Evolutionary conservation across 2,329 filamentous ascomycete genomes (phyloP).

Genomic region (Torrubiella hemipterigena): DNA sequence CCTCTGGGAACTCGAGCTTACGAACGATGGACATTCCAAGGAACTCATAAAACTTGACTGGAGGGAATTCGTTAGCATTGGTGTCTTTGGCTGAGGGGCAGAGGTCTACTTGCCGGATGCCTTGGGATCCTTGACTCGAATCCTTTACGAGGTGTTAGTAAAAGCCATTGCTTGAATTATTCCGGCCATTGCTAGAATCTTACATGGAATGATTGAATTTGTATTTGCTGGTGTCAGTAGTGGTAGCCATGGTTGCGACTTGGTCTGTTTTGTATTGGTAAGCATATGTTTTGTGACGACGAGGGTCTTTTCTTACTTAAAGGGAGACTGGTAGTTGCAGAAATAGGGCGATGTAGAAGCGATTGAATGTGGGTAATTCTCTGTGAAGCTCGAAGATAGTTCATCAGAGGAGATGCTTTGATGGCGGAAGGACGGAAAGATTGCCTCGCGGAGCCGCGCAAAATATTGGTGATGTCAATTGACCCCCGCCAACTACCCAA

Average conservation of each 20-base stretch:
- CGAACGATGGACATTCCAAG: conserved; percentile 78
- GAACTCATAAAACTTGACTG: conserved; percentile 87
- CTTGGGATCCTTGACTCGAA: conserved; percentile 90
- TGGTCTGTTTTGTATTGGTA: background rate
- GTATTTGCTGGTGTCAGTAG: conserved; percentile 66
- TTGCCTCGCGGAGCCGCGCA: too few species aligned
- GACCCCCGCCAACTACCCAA: too few species aligned
- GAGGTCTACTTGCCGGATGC: conserved; percentile 43
- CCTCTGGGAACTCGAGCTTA: conserved; percentile 70
- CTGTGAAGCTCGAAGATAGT: conserved; percentile 4
- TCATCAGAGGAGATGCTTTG: conserved; percentile 6
- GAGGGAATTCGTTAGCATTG: conserved; percentile 4
- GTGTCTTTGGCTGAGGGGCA: background rate
- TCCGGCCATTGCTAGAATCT: too few species aligned
- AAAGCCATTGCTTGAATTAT: background rate
- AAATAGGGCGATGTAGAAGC: background rate
- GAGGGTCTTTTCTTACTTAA: background rate
- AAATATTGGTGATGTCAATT: too few species aligned
- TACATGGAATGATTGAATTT: conserved; percentile 85
- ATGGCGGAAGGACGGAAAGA: conserved; percentile 3
- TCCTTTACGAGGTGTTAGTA: conserved; percentile 37
- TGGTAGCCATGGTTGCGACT: conserved; percentile 47
- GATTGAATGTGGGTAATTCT: conserved; percentile 2
- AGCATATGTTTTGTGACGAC: background rate
- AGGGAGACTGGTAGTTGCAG: background rate